Evolutionary conservation across 1,284 basidiomycete species (phyloP).

Genomic region (Ustilago shanxiensis): DNA sequence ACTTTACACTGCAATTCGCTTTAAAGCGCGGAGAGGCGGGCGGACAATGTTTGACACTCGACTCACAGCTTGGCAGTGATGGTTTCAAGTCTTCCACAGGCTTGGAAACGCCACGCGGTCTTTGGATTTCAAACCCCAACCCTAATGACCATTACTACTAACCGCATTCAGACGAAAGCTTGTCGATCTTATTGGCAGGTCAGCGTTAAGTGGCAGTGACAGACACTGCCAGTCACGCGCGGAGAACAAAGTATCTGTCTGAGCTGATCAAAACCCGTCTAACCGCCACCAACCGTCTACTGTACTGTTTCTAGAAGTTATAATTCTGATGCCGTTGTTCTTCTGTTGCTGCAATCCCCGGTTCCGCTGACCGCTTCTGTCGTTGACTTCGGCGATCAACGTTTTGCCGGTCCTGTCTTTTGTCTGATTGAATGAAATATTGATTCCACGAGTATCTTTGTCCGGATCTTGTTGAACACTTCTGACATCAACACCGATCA

Average conservation of each 20-base stretch:
- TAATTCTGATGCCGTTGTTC: neutral
- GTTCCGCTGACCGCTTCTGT: neutral
- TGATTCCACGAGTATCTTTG: too few species aligned
- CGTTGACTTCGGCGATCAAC: neutral
- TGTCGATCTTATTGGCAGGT: neutral
- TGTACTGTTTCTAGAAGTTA: neutral
- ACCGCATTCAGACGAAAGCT: neutral
- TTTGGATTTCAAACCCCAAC: neutral
- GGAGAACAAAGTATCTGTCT: neutral
- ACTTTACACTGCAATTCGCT: slow-evolving; percentile 1
- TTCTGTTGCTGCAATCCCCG: neutral
- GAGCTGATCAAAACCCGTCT: slow-evolving; percentile 13
- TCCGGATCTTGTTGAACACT: too few species aligned
- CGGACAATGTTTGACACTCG: neutral
- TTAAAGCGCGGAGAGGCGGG: neutral
- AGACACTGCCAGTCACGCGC: neutral
- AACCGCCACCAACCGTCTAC: slow-evolving; percentile 12
- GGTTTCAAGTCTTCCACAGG: neutral
- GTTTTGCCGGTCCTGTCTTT: too few species aligned
- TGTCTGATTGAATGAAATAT: too few species aligned
- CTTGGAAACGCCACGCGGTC: neutral
- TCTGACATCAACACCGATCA: too few species aligned
- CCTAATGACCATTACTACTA: too few species aligned
- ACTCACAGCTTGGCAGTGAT: neutral
- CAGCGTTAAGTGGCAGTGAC: neutral